These are phyloP conservation scores for Metschnikowia borealis DNA, from an alignment of 805 yeast genomes.

Conservation along the genomic window DNA sequence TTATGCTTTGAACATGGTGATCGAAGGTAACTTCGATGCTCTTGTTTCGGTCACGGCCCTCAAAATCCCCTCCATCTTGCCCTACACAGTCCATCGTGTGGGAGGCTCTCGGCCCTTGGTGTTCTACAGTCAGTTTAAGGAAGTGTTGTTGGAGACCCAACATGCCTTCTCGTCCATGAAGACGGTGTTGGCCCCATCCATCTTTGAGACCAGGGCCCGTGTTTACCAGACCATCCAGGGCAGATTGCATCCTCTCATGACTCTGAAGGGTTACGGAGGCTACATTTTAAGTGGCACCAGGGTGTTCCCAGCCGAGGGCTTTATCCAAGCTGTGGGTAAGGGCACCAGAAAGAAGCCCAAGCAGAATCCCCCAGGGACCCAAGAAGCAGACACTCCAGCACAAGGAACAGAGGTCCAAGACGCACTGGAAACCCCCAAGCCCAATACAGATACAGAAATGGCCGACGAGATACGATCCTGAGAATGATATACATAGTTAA, in stretches of 20 bases:
- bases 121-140: slow-evolving; percentile 77
- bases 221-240: slow-evolving; percentile 92
- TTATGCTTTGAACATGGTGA: slow-evolving; percentile 48
- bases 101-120: slow-evolving; percentile 89
- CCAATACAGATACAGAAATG: slow-evolving; percentile 1
- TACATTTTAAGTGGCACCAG: slow-evolving; percentile 73
- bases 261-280: slow-evolving; percentile 90
- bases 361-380: slow-evolving; percentile 6
- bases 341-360: slow-evolving; percentile 44
- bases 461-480: background rate
- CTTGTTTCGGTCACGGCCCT: slow-evolving; percentile 71
- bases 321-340: slow-evolving; percentile 66
- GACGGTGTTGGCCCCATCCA: slow-evolving; percentile 75
- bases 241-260: slow-evolving; percentile 91
- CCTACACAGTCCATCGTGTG: slow-evolving; percentile 55
- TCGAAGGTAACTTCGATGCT: slow-evolving; percentile 63
- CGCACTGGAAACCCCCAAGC: slow-evolving; percentile 4
- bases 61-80: slow-evolving; percentile 61
- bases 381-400: background rate
- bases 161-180: slow-evolving; percentile 63
- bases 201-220: slow-evolving; percentile 77
- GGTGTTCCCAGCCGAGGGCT: slow-evolving; percentile 63
- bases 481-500: background rate
- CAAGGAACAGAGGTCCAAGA: background rate
- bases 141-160: slow-evolving; percentile 69